Percentiles rank a stretch among this genome's conserved stretches.
phyloP scores from a whole-genome alignment of 2,329 filamentous ascomycete species.

The Penicillium sp. region DNA sequence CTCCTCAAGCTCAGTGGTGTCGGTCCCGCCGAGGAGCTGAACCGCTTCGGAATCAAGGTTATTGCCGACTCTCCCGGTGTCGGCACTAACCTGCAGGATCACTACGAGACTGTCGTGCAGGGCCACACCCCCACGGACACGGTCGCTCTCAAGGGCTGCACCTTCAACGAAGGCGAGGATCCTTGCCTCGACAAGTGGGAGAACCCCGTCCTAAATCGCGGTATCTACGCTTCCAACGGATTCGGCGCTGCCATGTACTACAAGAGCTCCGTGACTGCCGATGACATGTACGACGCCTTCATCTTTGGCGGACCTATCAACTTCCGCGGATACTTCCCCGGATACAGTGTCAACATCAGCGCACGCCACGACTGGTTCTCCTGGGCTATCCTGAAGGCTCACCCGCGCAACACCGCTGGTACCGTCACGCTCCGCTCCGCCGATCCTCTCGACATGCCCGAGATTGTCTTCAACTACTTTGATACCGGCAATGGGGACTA shows the following conservation, averaged over 20 bases:
- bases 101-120: constrained; percentile 35
- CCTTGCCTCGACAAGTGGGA: constrained; percentile 47
- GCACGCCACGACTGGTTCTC: constrained; percentile 43
- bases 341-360: constrained; percentile 44
- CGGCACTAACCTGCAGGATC: constrained; percentile 62
- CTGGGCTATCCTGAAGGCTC: constrained; percentile 56
- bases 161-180: constrained; percentile 31
- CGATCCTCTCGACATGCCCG: constrained; percentile 61
- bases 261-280: constrained; percentile 36
- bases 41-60: constrained; percentile 52
- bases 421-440: constrained; percentile 58
- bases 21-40: constrained; percentile 53
- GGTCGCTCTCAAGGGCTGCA: constrained; percentile 33
- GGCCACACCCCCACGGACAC: constrained; percentile 43
- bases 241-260: constrained; percentile 50
- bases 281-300: constrained; percentile 53
- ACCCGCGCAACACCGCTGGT: constrained; percentile 60
- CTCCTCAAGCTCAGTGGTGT: constrained; percentile 64
- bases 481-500: constrained; percentile 35
- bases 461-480: constrained; percentile 61
- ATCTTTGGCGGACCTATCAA: constrained; percentile 55
- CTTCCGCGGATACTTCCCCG: constrained; percentile 52
- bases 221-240: constrained; percentile 50
- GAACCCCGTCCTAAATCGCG: constrained; percentile 36
- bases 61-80: constrained; percentile 59